These are phyloP conservation scores for Corinectria fuckeliana DNA, from an alignment of 2,329 filamentous ascomycete species.

Conservation along the genomic window DNA sequence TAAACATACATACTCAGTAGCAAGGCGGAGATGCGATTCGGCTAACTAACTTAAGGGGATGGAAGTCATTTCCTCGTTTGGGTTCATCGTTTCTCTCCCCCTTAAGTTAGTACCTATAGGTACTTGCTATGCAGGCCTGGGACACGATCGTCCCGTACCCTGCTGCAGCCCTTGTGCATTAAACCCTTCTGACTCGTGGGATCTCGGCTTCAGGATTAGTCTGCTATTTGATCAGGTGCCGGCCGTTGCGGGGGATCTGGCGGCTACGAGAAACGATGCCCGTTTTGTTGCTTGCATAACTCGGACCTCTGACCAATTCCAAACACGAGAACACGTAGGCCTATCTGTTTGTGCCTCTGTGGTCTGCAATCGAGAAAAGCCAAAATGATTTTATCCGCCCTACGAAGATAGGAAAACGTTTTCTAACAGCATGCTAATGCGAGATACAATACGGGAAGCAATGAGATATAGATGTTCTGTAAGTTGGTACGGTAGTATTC, in stretches of 20 bases:
- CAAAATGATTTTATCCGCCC: not conserved
- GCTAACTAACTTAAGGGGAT: not conserved
- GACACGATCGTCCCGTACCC: not conserved
- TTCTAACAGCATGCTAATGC: not conserved
- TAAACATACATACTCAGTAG: no score
- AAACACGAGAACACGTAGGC: no score
- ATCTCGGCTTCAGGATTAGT: not conserved
- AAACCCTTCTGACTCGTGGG: not conserved
- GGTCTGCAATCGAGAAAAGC: no score
- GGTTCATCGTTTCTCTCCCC: not conserved
- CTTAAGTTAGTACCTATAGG: not conserved
- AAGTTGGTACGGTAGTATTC: no score
- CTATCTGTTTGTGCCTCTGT: no score
- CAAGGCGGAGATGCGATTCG: not conserved
- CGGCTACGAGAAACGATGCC: not conserved
- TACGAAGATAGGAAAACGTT: not conserved
- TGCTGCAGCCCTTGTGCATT: not conserved
- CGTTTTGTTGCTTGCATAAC: not conserved
- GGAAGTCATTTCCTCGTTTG: not conserved
- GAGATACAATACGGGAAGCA: no score
- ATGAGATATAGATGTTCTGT: no score
- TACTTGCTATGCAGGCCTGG: not conserved
- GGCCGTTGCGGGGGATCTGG: not conserved
- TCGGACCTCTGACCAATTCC: no score
- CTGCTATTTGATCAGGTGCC: slow-evolving; percentile 4